Conservation (phyloP, 306 rosid species). For the Gleditsia sinensis region DNA sequence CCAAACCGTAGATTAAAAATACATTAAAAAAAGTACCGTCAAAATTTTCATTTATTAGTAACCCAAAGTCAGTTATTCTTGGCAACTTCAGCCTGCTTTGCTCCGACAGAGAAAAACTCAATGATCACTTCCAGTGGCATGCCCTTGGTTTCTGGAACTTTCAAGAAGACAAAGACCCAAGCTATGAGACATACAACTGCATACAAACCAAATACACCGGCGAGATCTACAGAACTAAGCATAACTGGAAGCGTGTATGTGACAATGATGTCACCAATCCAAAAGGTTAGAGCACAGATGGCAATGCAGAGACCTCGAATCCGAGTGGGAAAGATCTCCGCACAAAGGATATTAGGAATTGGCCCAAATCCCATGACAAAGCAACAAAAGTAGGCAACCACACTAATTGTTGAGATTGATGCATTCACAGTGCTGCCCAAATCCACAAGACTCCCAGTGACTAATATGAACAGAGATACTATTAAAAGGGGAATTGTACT, state of each 20-base stretch:
- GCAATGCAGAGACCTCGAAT: slow-evolving; percentile 97
- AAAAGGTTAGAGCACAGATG: slow-evolving; percentile 85
- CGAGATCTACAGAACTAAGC: slow-evolving; percentile 89
- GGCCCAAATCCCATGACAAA: slow-evolving; percentile 98
- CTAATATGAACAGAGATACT: slow-evolving; percentile 64
- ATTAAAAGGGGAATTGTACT: slow-evolving; percentile 77
- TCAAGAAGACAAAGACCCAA: slow-evolving; percentile 76
- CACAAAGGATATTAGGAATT: slow-evolving; percentile 87
- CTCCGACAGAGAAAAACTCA: slow-evolving; percentile 92
- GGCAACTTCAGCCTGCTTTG: slow-evolving; percentile 56
- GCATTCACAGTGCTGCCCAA: slow-evolving; percentile 77
- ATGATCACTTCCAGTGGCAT: slow-evolving; percentile 95
- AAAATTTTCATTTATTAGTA: slow-evolving; percentile 32
- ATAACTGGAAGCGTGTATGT: slow-evolving; percentile 87
- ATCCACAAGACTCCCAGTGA: slow-evolving; percentile 65
- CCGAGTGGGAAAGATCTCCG: slow-evolving; percentile 96
- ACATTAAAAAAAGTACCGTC: background rate
- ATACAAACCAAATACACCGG: slow-evolving; percentile 86
- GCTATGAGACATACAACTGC: slow-evolving; percentile 78
- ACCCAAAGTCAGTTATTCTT: slow-evolving; percentile 39
- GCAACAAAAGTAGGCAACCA: slow-evolving; percentile 83
- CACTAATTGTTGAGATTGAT: slow-evolving; percentile 78
- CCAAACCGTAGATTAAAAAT: slow-evolving; percentile 27
- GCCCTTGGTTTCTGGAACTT: slow-evolving; percentile 98
- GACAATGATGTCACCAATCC: slow-evolving; percentile 92